Base-by-base conservation (phyloP, 1,284 basidiomycete genomes). In the Malassezia caprae region DNA sequence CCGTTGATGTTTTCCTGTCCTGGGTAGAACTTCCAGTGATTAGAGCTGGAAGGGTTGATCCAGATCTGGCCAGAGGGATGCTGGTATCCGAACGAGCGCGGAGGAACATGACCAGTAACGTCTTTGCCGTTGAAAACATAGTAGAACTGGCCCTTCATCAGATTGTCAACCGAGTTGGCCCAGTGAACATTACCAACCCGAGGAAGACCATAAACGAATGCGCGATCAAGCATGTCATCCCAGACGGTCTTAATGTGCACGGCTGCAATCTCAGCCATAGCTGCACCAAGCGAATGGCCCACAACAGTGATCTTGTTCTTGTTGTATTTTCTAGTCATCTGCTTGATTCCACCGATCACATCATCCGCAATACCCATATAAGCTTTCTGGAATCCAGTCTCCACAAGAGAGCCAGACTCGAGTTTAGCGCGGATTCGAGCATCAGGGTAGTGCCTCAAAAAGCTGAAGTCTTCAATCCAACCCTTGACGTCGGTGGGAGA, bases 1-100 rank as follows among this genome's bases (percentile, higher is more conserved):
- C 51, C 51, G 28, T 58, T 30, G 10, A 53, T 35, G 35, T 60
- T 60, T 37, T 60, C 58, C 31, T 60, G 58, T 12, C 58, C 58
- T 3, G 53, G 58, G 37, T 56, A 56, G 34, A 47, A 52, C 32
- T 46, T 52, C 34, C 37, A 52, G 12, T 41, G 19, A 15, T 26
- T 45, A 15, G 58, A 56, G 47, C 56, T 60, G 1, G 58, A 35
- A 17, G 53, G 58, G 48, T 53, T 53, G 15, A 53, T 53, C 40
- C 48, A 60, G 19, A 60, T 47, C 34, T 60, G 54, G 28, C 60
- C 57, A 4, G 53, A 48, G 8, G 47, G 41, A 23, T 61, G 60
- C 34, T 55, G 58, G 48, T 56, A 59, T 8, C 60, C 60, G 15
- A 56, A 12, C 11, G 28, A 19, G 12, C 54, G 51, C 3, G 60